Evolutionary conservation across 2,329 filamentous ascomycete species (phyloP).

Genomic region (Zymoseptoria crescenta): DNA sequence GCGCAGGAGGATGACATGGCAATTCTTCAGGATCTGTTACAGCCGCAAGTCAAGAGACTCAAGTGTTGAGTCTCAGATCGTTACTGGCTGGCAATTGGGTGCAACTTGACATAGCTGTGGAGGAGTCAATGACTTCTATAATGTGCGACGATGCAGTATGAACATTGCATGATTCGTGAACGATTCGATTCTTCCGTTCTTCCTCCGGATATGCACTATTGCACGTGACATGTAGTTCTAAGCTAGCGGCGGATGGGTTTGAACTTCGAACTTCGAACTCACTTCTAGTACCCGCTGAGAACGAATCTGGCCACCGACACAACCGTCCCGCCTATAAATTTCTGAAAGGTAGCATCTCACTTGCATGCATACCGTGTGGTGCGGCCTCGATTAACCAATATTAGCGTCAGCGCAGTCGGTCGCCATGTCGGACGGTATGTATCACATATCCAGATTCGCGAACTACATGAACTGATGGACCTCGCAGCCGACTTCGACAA

Average conservation of each 20-base stretch:
- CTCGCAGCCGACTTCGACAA: slow-evolving; percentile 67
- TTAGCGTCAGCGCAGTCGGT: background rate
- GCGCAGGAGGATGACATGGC: background rate
- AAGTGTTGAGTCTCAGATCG: background rate
- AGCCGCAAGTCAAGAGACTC: background rate
- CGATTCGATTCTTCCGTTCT: background rate
- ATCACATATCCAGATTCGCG: background rate
- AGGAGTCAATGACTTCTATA: background rate
- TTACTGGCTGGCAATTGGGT: background rate
- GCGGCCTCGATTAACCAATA: background rate
- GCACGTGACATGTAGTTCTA: background rate
- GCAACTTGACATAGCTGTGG: background rate
- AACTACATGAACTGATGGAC: background rate
- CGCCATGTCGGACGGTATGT: slow-evolving; percentile 30
- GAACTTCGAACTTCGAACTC: background rate
- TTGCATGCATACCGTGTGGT: background rate
- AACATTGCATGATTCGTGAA: background rate
- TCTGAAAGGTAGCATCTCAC: background rate
- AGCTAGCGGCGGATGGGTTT: too few species aligned
- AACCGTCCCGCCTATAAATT: background rate
- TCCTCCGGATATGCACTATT: background rate
- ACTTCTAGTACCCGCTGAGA: background rate
- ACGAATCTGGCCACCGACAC: background rate
- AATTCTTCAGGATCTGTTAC: background rate
- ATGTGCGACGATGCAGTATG: background rate